These are phyloP conservation scores for Alternaria panax DNA, from an alignment of 2,329 filamentous ascomycete species.

Conservation along the genomic window DNA sequence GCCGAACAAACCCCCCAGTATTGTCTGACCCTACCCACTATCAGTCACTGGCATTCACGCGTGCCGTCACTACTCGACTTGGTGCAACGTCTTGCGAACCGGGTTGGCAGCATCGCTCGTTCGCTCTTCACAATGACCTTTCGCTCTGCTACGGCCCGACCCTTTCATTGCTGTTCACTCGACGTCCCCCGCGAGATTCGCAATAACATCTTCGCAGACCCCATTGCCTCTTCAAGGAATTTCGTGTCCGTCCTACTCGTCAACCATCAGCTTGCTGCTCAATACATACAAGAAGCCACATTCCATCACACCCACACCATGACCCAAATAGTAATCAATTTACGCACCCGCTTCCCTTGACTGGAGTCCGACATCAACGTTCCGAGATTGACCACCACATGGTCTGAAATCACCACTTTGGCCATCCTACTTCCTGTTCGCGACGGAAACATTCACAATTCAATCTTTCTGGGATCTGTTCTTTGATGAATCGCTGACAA, in stretches of 20 bases:
- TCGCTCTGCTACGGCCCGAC: no score
- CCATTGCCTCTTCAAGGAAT: background rate
- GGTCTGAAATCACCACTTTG: background rate
- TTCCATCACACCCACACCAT: background rate
- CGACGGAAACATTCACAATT: background rate
- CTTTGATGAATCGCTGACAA: background rate
- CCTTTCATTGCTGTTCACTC: no score
- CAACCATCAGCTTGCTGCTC: background rate
- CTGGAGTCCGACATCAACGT: background rate
- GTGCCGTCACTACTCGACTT: background rate
- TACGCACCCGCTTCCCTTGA: background rate
- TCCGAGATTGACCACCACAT: background rate
- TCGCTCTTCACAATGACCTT: no score
- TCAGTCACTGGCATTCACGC: background rate
- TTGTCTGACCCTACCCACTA: background rate
- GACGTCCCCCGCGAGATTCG: background rate
- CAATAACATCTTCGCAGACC: background rate
- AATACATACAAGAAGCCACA: background rate
- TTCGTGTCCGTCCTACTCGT: background rate
- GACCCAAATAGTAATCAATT: background rate
- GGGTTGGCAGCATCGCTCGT: no score
- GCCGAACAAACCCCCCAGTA: background rate
- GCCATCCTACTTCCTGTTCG: background rate
- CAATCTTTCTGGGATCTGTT: background rate
- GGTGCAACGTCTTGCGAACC: no score